A percentile compares a stretch with the other conserved stretches of the same genome.
These are phyloP conservation scores for Ilyonectria robusta DNA, from an alignment of 2,329 filamentous ascomycete species.

Conservation along the genomic window DNA sequence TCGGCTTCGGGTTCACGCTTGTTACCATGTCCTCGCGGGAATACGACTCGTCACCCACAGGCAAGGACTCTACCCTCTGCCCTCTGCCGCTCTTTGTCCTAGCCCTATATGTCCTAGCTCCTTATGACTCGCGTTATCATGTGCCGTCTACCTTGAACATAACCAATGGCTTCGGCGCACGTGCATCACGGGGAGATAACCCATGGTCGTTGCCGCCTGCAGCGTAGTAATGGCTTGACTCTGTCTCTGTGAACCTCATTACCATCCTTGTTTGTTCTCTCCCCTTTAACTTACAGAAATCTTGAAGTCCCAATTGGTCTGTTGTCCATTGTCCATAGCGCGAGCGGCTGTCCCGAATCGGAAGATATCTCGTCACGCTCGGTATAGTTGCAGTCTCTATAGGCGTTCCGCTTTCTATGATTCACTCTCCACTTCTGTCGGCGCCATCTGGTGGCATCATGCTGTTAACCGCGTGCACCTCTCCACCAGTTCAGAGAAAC, in stretches of 20 bases:
- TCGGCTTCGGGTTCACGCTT: background rate
- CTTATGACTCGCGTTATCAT: background rate
- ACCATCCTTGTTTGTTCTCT: background rate
- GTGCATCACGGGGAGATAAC: slow-evolving; percentile 3
- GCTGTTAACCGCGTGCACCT: background rate
- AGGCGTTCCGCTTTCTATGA: background rate
- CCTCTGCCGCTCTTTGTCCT: background rate
- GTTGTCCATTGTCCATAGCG: background rate
- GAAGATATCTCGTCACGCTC: background rate
- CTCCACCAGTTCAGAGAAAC: background rate
- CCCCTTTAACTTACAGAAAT: slow-evolving; percentile 5
- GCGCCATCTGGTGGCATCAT: background rate
- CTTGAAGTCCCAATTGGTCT: background rate
- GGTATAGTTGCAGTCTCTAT: slow-evolving; percentile 17
- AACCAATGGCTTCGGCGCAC: background rate
- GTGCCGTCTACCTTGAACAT: background rate
- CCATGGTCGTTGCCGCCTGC: background rate
- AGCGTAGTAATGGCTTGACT: slow-evolving; percentile 7
- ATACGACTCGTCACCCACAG: no score
- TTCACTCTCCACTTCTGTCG: background rate
- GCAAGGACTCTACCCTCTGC: background rate
- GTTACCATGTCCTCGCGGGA: background rate
- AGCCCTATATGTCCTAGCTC: no score
- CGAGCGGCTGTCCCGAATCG: background rate
- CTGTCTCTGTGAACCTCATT: background rate